Conservation (phyloP, 1,284 basidiomycete species). For the Sporisorium exsertum region DNA sequence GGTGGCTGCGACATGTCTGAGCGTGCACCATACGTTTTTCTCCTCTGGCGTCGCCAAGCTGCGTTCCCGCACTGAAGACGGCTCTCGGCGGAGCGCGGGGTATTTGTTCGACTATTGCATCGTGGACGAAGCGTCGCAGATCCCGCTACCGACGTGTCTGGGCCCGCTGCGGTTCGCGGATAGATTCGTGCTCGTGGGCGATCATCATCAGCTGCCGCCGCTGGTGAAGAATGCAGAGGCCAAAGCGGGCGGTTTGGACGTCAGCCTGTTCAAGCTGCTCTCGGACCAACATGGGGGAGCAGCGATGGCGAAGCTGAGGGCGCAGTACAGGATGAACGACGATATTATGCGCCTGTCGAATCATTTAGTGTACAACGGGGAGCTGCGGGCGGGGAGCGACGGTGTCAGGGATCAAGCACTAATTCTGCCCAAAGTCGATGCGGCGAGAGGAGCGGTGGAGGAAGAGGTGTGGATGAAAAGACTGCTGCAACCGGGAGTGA, state of each 20-base stretch:
- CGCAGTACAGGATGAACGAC: slow-evolving; percentile 96
- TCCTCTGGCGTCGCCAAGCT: slow-evolving; percentile 71
- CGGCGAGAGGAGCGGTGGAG: neutral
- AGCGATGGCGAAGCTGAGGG: slow-evolving; percentile 82
- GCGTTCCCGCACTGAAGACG: slow-evolving; percentile 11
- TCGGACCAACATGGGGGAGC: slow-evolving; percentile 82
- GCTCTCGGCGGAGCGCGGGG: slow-evolving; percentile 71
- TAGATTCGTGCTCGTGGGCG: slow-evolving; percentile 92
- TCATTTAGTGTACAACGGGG: slow-evolving; percentile 83
- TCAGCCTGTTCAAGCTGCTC: slow-evolving; percentile 88
- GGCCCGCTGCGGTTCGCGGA: slow-evolving; percentile 91
- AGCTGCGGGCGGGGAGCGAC: slow-evolving; percentile 82
- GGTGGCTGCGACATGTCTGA: slow-evolving; percentile 93
- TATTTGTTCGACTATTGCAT: slow-evolving; percentile 93
- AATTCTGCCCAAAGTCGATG: slow-evolving; percentile 72
- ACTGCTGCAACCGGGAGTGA: slow-evolving; percentile 79
- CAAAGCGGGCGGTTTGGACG: slow-evolving; percentile 82
- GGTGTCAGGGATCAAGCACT: slow-evolving; percentile 77
- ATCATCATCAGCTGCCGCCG: slow-evolving; percentile 93
- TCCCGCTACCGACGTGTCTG: slow-evolving; percentile 92
- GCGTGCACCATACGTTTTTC: slow-evolving; percentile 90
- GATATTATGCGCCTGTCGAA: slow-evolving; percentile 97
- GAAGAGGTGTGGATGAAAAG: slow-evolving; percentile 74
- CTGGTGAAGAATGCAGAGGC: slow-evolving; percentile 83
- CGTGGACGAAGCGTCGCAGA: slow-evolving; percentile 97